phyloP scores from a whole-genome alignment of 805 yeast genomes.

The Candida vaughaniae region DNA sequence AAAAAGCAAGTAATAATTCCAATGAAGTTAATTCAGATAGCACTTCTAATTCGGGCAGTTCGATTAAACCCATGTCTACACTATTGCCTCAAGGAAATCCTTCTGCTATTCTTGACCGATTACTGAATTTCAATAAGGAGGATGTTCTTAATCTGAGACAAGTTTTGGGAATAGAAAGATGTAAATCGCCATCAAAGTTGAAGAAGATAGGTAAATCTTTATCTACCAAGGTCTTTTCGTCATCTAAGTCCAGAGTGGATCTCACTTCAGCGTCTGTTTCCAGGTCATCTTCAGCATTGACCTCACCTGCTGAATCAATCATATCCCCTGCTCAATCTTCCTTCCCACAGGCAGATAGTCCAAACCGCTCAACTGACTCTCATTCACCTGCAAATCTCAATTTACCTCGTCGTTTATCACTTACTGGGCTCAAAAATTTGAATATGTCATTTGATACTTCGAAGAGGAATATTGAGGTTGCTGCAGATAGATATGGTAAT shows the following conservation, averaged over 20 bases:
- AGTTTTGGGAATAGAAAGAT: not conserved
- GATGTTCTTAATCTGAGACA: not conserved
- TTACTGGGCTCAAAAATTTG: constrained; percentile 29
- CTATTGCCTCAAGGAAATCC: constrained; percentile 12
- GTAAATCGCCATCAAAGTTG: constrained; percentile 8
- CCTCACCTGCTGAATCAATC: constrained; percentile 6
- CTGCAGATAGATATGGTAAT: constrained; percentile 22
- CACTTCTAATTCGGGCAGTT: not conserved
- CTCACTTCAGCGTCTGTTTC: not conserved
- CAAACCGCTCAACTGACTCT: constrained; percentile 7
- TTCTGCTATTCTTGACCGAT: constrained; percentile 12
- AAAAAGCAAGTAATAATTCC: constrained; percentile 2
- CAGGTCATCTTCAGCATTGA: constrained; percentile 3
- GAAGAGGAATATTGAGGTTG: constrained; percentile 20
- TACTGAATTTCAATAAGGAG: constrained; percentile 8
- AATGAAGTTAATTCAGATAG: not conserved
- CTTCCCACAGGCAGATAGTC: not conserved
- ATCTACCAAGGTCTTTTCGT: constrained; percentile 6
- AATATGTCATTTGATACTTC: constrained; percentile 35
- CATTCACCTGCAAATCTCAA: constrained; percentile 12
- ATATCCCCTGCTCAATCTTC: constrained; percentile 4
- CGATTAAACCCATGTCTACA: constrained; percentile 6
- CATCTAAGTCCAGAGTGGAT: not conserved
- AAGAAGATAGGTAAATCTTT: constrained; percentile 12
- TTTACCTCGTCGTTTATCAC: constrained; percentile 35